phyloP scores from a whole-genome alignment of 805 yeast genomes.

The Komagataella pseudopastoris region DNA sequence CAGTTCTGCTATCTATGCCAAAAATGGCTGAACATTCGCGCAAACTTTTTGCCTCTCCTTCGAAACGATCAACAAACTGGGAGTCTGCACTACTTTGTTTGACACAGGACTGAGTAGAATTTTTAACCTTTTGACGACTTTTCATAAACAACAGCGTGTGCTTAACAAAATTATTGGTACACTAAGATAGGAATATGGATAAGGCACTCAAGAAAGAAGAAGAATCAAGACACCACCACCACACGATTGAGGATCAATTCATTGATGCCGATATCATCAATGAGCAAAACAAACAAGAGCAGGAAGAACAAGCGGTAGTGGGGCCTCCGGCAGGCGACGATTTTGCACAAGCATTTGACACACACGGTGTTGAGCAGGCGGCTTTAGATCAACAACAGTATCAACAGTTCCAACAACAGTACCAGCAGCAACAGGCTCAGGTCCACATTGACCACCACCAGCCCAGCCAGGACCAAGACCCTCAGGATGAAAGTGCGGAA shows the following conservation, averaged over 20 bases:
- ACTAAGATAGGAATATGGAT: neutral
- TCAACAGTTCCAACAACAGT: neutral
- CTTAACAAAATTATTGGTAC: neutral
- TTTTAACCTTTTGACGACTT: neutral
- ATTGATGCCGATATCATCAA: slow-evolving; percentile 4
- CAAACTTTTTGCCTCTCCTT: neutral
- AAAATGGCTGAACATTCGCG: neutral
- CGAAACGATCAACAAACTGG: neutral
- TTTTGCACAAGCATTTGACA: neutral
- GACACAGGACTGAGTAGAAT: neutral
- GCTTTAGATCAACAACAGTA: neutral
- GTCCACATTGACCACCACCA: neutral
- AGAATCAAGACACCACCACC: neutral
- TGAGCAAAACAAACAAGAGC: slow-evolving; percentile 1
- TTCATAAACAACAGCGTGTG: neutral
- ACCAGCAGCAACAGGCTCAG: neutral
- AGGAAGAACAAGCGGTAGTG: neutral
- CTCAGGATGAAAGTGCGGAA: slow-evolving; percentile 6
- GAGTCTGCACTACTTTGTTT: neutral
- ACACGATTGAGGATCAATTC: neutral
- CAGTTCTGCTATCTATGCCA: neutral
- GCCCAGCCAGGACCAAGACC: slow-evolving; percentile 1
- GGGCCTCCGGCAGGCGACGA: neutral
- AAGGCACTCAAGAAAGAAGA: neutral
- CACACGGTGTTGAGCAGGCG: neutral